Evolutionary conservation across 1,139 yeast species (phyloP), one percentile per base, ranked within the genome.

Genomic region (Candida albicans): DNA sequence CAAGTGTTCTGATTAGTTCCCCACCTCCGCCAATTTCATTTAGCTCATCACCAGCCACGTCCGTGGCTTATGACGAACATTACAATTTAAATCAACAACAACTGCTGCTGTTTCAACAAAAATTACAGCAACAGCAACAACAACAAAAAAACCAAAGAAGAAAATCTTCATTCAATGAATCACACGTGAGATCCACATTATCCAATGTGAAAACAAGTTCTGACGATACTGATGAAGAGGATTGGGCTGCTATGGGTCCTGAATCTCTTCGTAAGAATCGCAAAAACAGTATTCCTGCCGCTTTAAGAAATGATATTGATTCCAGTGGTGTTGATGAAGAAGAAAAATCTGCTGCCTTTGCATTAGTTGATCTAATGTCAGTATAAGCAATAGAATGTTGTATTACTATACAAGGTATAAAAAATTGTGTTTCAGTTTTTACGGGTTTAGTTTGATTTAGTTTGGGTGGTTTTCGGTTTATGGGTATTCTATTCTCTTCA

Each of bases 191-290:
- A 36, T 66, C 73, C 2, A 73, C 78, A 1, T 61, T 73, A 41
- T 58, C 67, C 37, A 37, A 40, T 26, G 41, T 45, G 26, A 42
- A 40, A 14, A 18, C 40, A 35, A 35, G 38, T 25, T 39, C 45
- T 5, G 43, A 43, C 31, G 53, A 87, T 55, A 88, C 96, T 0
- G 98, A 90, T 64, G 97, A 91, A 59, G 98, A 90, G 62, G 97
- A 90, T 64, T 90, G 98, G 98, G 87, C 83, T 50, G 70, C 89
- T 0, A 84, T 90, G 43, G 97, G 96, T 1, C 89, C 96, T 0
- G 84, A 75, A 38, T 66, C 75, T 37, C 62, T 84, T 42, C 64
- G 85, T 39, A 71, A 65, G 5, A 18, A 18, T 33, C 64, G 61
- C 11, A 41, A 40, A 38, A 36, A 30, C 22, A 32, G 33, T 28